Evolutionary conservation across 768 basidiomycete genomes (phyloP), one percentile per base, ranked within the genome.

Genomic region (Podaxis mareebaensis): DNA sequence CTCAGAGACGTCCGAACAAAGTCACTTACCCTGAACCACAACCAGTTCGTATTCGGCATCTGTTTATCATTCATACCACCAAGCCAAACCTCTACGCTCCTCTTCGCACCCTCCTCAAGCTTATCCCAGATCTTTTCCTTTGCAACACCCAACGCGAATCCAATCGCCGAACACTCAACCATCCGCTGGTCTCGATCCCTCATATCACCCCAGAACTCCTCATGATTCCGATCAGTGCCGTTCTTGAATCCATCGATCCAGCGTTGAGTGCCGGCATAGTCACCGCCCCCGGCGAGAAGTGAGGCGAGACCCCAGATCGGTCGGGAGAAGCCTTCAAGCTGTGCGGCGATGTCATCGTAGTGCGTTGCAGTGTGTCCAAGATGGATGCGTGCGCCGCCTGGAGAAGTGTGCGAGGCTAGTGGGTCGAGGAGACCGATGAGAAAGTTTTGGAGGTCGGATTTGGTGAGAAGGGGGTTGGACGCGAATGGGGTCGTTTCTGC

Each of bases 1-100:
- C 12, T 7, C 5, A 36, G 30, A 61, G 36, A 13, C 22, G 10
- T 4, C 17, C 11, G 48, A 53, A 15, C 11, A 28, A 38, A 33
- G 3, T 10, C 15, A 74, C 83, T 49, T 61, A 86, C 89, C 62
- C 90, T 80, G 75, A 92, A 92, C 90, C 90, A 92, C 5, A 93
- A 78, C 89, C 90, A 91, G 68, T 92, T 92, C 6, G 90, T 91
- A 70, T 91, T 89, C 26, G 90, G 89, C 89, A 92, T 91, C 65
- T 88, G 83, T 77, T 91, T 91, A 73, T 88, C 87, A 69, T 91
- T 92, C 83, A 92, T 91, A 0, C 87, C 84, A 7, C 86, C 84
- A 3, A 92, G 78, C 87, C 90, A 92, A 11, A 75, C 75, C 66
- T 85, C 88, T 42, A 91, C 79, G 64, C 85, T 81, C 63, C 72